Conservation (phyloP, 441 rosid species). For the Euphorbia celastroides region DNA sequence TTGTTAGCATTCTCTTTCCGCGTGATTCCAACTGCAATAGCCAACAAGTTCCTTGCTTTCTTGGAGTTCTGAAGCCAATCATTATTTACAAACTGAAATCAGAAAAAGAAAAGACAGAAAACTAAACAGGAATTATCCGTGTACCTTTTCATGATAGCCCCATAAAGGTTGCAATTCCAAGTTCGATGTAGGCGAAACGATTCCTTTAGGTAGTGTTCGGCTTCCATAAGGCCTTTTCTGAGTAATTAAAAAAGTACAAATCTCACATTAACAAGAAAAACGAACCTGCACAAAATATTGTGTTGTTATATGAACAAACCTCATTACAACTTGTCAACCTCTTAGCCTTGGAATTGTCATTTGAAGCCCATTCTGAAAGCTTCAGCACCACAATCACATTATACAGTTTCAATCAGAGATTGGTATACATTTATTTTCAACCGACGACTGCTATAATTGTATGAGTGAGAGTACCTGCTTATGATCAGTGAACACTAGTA, state of each 20-base stretch:
- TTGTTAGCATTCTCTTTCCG: conserved; percentile 61
- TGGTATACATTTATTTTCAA: no score
- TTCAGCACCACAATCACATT: conserved; percentile 32
- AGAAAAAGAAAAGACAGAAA: neutral
- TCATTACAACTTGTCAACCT: conserved; percentile 39
- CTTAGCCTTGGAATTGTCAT: conserved; percentile 24
- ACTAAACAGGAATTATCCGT: conserved; percentile 17
- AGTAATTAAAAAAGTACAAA: conserved; percentile 25
- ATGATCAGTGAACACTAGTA: conserved; percentile 35
- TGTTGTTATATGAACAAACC: conserved; percentile 31
- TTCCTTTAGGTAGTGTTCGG: conserved; percentile 64
- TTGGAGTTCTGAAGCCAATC: conserved; percentile 30
- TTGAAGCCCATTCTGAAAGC: conserved; percentile 33
- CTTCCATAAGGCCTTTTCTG: conserved; percentile 41
- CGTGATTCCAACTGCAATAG: conserved; percentile 74
- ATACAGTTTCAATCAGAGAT: neutral
- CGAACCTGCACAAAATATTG: neutral
- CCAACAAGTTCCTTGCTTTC: conserved; percentile 45
- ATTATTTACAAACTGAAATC: neutral
- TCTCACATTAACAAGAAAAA: neutral
- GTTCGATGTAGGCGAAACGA: conserved; percentile 57
- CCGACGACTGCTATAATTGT: no score
- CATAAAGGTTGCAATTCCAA: conserved; percentile 67
- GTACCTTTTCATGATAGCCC: conserved; percentile 41
- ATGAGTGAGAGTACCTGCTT: conserved; percentile 39